Conservation (phyloP, 192 early-diverging fungal species). For the Coemansia sp. region DNA sequence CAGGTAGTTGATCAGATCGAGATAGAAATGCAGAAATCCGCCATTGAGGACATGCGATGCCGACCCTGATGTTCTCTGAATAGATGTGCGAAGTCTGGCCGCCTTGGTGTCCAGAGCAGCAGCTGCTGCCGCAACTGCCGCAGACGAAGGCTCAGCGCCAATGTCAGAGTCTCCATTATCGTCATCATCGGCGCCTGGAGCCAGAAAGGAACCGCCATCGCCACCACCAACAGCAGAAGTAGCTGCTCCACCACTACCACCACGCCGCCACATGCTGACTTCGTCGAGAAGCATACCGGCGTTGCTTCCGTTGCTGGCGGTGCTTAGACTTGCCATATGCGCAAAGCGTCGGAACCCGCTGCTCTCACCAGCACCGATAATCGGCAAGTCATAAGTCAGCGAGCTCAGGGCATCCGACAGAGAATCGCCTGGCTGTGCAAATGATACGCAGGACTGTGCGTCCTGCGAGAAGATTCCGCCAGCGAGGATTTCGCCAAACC, state of each 20-base stretch:
- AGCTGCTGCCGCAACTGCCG: conserved; percentile 19
- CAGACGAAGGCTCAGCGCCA: conserved; percentile 24
- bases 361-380: background rate
- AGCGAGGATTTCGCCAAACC: conserved; percentile 38
- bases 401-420: conserved; percentile 22
- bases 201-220: conserved; percentile 4
- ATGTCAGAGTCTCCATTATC: conserved; percentile 21
- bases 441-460: conserved; percentile 31
- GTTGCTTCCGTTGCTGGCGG: conserved; percentile 40
- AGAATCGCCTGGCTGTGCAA: conserved; percentile 44
- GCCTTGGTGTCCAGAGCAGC: conserved; percentile 40
- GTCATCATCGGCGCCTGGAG: conserved; percentile 13
- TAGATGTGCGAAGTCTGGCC: conserved; percentile 20
- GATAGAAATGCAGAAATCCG: conserved; percentile 67
- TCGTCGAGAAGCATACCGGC: background rate
- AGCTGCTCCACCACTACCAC: conserved; percentile 4
- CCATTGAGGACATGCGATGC: conserved; percentile 37
- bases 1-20: conserved; percentile 62
- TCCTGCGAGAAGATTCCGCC: conserved; percentile 46
- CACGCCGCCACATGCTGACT: conserved; percentile 2
- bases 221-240: conserved; percentile 8
- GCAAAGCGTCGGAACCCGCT: conserved; percentile 25
- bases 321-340: conserved; percentile 36
- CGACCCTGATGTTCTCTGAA: conserved; percentile 4
- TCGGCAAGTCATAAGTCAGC: conserved; percentile 25